Conservation (phyloP, 2,329 filamentous ascomycete genomes). For the Pestalotiopsis sp. region DNA sequence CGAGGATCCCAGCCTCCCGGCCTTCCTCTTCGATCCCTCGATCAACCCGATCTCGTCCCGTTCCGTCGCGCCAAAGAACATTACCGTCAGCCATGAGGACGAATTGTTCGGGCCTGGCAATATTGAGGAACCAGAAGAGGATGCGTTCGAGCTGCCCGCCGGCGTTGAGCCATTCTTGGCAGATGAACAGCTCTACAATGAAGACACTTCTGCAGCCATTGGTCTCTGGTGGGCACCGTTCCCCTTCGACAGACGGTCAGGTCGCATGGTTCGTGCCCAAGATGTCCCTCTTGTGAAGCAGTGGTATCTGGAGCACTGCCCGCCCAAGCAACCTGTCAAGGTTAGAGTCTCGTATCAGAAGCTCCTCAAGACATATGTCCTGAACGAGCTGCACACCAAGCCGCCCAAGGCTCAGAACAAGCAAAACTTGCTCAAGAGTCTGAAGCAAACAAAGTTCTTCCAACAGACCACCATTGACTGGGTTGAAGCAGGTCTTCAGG, state of each 20-base stretch:
- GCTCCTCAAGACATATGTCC: slow-evolving; percentile 89
- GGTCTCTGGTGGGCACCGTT: slow-evolving; percentile 98
- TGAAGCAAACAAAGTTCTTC: slow-evolving; percentile 99
- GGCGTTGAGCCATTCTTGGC: slow-evolving; percentile 85
- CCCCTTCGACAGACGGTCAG: slow-evolving; percentile 91
- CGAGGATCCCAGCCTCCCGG: slow-evolving; percentile 86
- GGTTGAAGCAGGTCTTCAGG: slow-evolving; percentile 98
- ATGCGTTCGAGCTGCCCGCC: slow-evolving; percentile 80
- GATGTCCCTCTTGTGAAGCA: slow-evolving; percentile 97
- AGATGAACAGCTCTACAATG: slow-evolving; percentile 86
- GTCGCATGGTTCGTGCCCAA: slow-evolving; percentile 94
- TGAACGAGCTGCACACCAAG: slow-evolving; percentile 96
- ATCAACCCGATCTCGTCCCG: slow-evolving; percentile 98
- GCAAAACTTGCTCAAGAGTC: slow-evolving; percentile 83
- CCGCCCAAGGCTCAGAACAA: slow-evolving; percentile 94
- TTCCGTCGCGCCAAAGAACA: slow-evolving; percentile 90
- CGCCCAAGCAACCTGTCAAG: slow-evolving; percentile 86
- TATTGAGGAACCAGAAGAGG: slow-evolving; percentile 74
- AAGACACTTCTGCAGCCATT: slow-evolving; percentile 89
- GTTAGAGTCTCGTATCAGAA: slow-evolving; percentile 98
- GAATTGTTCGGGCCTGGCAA: slow-evolving; percentile 85
- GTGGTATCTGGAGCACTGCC: slow-evolving; percentile 97
- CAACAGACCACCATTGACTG: slow-evolving; percentile 99
- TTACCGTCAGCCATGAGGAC: slow-evolving; percentile 91
- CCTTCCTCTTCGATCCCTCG: slow-evolving; percentile 96